phyloP scores from a whole-genome alignment of 1,284 basidiomycete species.

The Tremellales sp. region DNA sequence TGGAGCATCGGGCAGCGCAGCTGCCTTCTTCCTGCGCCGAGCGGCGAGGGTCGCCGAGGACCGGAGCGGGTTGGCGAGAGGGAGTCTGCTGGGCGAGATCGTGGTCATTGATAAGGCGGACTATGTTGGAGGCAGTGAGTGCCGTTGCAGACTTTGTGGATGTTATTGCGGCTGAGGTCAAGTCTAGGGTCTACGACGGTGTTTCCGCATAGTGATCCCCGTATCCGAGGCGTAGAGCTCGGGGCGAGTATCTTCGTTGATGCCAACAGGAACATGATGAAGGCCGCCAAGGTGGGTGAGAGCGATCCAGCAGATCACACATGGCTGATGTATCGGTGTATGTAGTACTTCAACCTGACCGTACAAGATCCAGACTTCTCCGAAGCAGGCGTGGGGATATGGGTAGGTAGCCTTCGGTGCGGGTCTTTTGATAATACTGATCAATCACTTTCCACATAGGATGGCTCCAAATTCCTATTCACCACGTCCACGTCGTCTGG shows the following conservation, averaged over 20 bases:
- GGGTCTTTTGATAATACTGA: constrained; percentile 43
- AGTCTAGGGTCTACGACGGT: constrained; percentile 66
- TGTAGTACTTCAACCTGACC: constrained; percentile 67
- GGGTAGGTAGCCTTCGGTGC: constrained; percentile 24
- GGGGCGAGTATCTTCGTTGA: constrained; percentile 86
- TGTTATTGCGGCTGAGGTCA: not conserved
- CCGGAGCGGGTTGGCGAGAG: constrained; percentile 52
- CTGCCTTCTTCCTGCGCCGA: constrained; percentile 74
- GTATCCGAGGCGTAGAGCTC: constrained; percentile 64
- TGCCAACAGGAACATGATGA: constrained; percentile 75
- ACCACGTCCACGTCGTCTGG: constrained; percentile 52
- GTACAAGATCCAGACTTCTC: constrained; percentile 53
- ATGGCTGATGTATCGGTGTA: constrained; percentile 47
- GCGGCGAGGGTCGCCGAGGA: constrained; percentile 60
- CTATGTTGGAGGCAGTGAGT: constrained; percentile 80
- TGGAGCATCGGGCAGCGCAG: constrained; percentile 77
- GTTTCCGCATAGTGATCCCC: constrained; percentile 67
- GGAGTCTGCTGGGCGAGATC: constrained; percentile 60
- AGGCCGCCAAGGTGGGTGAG: constrained; percentile 74
- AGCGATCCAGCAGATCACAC: too few species aligned
- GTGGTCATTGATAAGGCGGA: constrained; percentile 74
- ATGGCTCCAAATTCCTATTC: constrained; percentile 70
- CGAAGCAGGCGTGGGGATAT: constrained; percentile 37
- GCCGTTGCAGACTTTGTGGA: not conserved
- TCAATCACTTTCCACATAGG: constrained; percentile 56